A percentile compares a stretch with the other conserved stretches of the same genome.
phyloP scores from a whole-genome alignment of 176 grass and related monocot genomes.

The Dactylis glomerata region DNA sequence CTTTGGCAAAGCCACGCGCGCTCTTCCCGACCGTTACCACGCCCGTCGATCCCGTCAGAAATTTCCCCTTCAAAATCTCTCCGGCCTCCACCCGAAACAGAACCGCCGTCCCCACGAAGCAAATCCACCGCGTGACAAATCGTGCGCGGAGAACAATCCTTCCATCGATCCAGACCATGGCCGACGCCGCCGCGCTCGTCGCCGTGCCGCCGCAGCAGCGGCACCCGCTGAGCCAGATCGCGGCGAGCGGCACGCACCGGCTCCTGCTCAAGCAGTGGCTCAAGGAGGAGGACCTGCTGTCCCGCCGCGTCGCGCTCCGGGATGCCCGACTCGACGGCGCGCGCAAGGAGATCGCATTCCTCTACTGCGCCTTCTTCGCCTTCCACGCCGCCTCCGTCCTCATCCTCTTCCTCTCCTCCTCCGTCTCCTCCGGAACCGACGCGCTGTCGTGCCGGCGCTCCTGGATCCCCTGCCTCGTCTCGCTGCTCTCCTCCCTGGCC shows the following conservation, averaged over 20 bases:
- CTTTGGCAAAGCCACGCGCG: not conserved
- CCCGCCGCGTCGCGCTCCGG: constrained; percentile 58
- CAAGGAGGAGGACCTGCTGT: constrained; percentile 72
- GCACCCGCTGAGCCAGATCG: constrained; percentile 69
- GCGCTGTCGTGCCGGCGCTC: constrained; percentile 43
- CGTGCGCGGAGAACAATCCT: not conserved
- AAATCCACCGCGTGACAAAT: not conserved
- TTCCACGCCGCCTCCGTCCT: constrained; percentile 71
- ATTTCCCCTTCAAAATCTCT: not conserved
- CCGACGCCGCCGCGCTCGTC: not conserved
- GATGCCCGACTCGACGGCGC: constrained; percentile 53
- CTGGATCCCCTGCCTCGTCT: constrained; percentile 83
- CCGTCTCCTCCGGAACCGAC: fast-evolving
- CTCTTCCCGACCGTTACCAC: not conserved
- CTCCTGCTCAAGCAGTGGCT: constrained; percentile 84
- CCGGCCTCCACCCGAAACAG: not conserved
- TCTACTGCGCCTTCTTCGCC: constrained; percentile 86
- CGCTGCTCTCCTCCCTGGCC: constrained; percentile 63
- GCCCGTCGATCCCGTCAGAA: not conserved
- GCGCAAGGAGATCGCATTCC: constrained; percentile 54
- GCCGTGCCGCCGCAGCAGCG: not conserved
- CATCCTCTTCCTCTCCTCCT: constrained; percentile 58
- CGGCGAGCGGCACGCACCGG: constrained; percentile 59
- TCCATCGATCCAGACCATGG: not conserved
- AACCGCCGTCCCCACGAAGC: not conserved